Evolutionary conservation across 1,284 basidiomycete species (phyloP), one percentile per base, ranked within the genome.

Genomic region (Mixia osmundae): DNA sequence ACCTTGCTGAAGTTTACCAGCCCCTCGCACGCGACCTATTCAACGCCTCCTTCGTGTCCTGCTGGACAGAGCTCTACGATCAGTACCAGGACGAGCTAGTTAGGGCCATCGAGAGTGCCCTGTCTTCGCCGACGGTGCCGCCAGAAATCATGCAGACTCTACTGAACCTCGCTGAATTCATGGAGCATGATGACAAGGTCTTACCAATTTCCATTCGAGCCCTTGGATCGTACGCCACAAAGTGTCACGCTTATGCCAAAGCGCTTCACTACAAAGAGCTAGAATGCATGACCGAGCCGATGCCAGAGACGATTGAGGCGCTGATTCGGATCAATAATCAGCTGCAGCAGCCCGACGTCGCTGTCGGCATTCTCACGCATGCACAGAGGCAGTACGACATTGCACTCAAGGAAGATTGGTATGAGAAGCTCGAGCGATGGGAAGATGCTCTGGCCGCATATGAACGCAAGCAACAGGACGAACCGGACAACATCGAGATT

Each of bases 251-350:
- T 1, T 94, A 89, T 50, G 91, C 91, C 10, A 97, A 97, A 55
- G 89, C 91, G 0, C 64, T 99, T 27, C 91, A 99, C 57, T 97
- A 97, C 65, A 97, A 97, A 57, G 91, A 99, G 52, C 67, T 91
- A 29, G 91, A 97, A 57, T 97, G 82, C 59, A 87, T 95, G 53
- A 71, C 75, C 2, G 87, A 91, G 49, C 72, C 74, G 0, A 77
- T 78, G 2, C 52, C 58, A 2, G 56, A 62, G 29, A 83, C 91
- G 30, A 79, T 97, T 44, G 89, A 97, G 52, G 75, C 82, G 16
- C 67, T 99, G 11, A 94, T 99, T 52, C 75, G 80, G 37, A 89
- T 99, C 58, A 99, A 97, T 60, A 94, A 87, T 26, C 79, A 80
- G 50, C 65, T 99, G 8, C 89, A 95, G 54, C 91, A 97, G 54